phyloP scores from a whole-genome alignment of 495 filamentous ascomycete species.

The Penicillium ucsense region DNA sequence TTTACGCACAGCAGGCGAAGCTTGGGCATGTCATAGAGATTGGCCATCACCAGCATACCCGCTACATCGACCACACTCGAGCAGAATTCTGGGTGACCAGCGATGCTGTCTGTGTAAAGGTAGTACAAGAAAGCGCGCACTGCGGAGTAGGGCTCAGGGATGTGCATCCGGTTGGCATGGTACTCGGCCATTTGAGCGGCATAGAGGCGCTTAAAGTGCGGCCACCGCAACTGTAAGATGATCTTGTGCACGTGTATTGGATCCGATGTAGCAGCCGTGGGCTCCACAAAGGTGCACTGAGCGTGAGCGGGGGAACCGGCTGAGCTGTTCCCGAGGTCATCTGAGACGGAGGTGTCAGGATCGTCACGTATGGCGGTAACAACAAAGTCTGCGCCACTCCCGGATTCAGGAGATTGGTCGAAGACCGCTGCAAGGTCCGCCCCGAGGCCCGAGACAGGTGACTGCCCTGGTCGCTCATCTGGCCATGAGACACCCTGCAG shows the following conservation, averaged over 20 bases:
- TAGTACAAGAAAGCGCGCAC: slow-evolving; percentile 94
- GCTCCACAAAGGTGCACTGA: slow-evolving; percentile 51
- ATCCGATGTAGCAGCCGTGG: slow-evolving; percentile 57
- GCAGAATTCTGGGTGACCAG: slow-evolving; percentile 51
- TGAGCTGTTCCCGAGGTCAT: slow-evolving; percentile 42
- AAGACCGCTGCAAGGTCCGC: slow-evolving; percentile 78
- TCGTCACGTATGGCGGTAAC: slow-evolving; percentile 72
- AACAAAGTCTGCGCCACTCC: slow-evolving; percentile 75
- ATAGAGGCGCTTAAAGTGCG: slow-evolving; percentile 87
- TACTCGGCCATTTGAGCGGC: slow-evolving; percentile 92
- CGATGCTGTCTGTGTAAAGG: slow-evolving; percentile 90
- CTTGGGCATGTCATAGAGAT: slow-evolving; percentile 92
- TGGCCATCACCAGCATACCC: slow-evolving; percentile 93
- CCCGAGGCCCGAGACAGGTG: slow-evolving; percentile 55
- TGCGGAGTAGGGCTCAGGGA: slow-evolving; percentile 89
- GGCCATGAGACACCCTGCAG: slow-evolving; percentile 46
- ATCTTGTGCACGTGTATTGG: slow-evolving; percentile 88
- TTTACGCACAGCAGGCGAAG: slow-evolving; percentile 84
- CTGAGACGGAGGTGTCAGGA: slow-evolving; percentile 42
- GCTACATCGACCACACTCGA: slow-evolving; percentile 77
- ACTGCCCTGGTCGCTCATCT: slow-evolving; percentile 37
- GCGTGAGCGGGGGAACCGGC: slow-evolving; percentile 22
- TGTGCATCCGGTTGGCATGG: slow-evolving; percentile 93
- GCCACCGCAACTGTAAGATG: slow-evolving; percentile 90
- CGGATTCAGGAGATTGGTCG: slow-evolving; percentile 65